Evolutionary conservation across 1,139 yeast species (phyloP).

Genomic region (Meyerozyma athensensis): DNA sequence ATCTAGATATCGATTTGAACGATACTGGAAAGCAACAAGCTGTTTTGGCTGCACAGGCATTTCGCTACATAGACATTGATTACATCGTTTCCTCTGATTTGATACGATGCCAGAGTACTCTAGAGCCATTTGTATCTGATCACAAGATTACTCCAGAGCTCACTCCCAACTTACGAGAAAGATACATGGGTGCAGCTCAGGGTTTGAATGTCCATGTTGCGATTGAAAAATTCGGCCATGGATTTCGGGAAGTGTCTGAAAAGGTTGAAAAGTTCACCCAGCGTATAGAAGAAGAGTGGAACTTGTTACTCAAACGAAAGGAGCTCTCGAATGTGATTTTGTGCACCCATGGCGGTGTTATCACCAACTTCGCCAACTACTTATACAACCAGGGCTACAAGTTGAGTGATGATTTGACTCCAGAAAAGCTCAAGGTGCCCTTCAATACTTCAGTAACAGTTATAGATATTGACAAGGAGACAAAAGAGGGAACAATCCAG

Average conservation of each 20-base stretch:
- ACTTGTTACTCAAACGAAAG: slow-evolving; percentile 32
- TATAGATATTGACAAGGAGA: slow-evolving; percentile 45
- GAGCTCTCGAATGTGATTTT: slow-evolving; percentile 43
- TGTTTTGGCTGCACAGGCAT: slow-evolving; percentile 38
- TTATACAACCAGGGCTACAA: slow-evolving; percentile 32
- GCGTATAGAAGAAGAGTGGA: slow-evolving; percentile 51
- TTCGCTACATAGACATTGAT: slow-evolving; percentile 42
- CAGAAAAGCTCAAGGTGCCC: slow-evolving; percentile 52
- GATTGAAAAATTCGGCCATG: slow-evolving; percentile 33
- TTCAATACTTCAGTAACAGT: slow-evolving; percentile 71
- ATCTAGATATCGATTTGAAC: slow-evolving; percentile 57
- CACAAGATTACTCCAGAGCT: slow-evolving; percentile 19
- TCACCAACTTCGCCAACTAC: slow-evolving; percentile 54
- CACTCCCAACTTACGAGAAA: slow-evolving; percentile 56
- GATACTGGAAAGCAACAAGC: slow-evolving; percentile 57
- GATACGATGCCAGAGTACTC: slow-evolving; percentile 54
- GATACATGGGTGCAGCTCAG: slow-evolving; percentile 75
- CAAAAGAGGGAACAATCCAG: slow-evolving; percentile 38
- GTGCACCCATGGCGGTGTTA: slow-evolving; percentile 86
- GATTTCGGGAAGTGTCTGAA: slow-evolving; percentile 43
- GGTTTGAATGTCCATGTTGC: slow-evolving; percentile 74
- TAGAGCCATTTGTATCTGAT: slow-evolving; percentile 30
- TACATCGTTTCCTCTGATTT: slow-evolving; percentile 56
- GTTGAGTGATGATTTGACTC: slow-evolving; percentile 32
- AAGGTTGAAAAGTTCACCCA: slow-evolving; percentile 35